A percentile compares a stretch with the other conserved stretches of the same genome.
phyloP scores from a whole-genome alignment of 1,139 yeast species.

The Hyphopichia pseudoburtonii region DNA sequence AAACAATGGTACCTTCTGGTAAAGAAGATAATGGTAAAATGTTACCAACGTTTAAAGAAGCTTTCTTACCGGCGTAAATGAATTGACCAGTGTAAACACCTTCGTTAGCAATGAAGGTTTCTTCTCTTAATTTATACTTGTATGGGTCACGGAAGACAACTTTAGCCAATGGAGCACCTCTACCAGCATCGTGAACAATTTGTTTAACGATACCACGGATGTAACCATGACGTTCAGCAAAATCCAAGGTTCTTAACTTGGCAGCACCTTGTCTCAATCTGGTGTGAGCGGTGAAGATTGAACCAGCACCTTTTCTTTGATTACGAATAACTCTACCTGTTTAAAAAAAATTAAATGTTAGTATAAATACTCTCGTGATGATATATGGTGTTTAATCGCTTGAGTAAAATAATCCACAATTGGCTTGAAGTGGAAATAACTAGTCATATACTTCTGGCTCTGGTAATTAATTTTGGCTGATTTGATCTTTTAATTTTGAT shows the following conservation, averaged over 20 bases:
- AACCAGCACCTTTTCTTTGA: slow-evolving; percentile 98
- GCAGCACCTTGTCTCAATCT: slow-evolving; percentile 98
- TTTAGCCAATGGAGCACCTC: slow-evolving; percentile 97
- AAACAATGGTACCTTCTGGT: slow-evolving; percentile 99
- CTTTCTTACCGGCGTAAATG: slow-evolving; percentile 98
- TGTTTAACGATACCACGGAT: slow-evolving; percentile 93
- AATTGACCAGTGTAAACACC: slow-evolving; percentile 99
- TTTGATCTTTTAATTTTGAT: no score
- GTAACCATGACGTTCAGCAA: slow-evolving; percentile 96
- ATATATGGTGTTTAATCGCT: no score
- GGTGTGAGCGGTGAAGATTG: slow-evolving; percentile 95
- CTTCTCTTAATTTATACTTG: slow-evolving; percentile 89
- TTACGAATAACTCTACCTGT: slow-evolving; percentile 96
- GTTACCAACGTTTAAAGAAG: slow-evolving; percentile 96
- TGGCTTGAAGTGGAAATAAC: no score
- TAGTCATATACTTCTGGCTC: no score
- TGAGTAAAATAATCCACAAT: no score
- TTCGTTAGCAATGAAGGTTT: slow-evolving; percentile 93
- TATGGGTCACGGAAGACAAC: slow-evolving; percentile 96
- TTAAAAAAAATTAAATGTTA: slow-evolving; percentile 9
- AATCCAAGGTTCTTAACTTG: slow-evolving; percentile 92
- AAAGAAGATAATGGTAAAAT: slow-evolving; percentile 94
- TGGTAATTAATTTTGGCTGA: no score
- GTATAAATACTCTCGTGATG: no score
- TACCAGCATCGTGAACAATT: slow-evolving; percentile 93